Conservation (phyloP, 1,139 yeast genomes). For the Candida glucosophila region DNA sequence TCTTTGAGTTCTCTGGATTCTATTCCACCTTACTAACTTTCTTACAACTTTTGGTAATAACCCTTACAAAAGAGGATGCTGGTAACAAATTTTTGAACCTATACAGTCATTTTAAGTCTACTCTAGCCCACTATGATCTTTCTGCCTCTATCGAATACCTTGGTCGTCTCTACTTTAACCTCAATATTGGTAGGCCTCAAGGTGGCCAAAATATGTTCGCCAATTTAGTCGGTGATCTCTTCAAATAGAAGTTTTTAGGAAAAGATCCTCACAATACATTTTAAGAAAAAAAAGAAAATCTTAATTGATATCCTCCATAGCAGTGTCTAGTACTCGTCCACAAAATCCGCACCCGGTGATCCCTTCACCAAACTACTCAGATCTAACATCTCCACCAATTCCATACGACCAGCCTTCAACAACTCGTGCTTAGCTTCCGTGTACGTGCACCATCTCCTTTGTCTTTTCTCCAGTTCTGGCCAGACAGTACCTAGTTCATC, state of each 20-base stretch:
- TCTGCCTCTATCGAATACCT: constrained; percentile 40
- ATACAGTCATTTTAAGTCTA: constrained; percentile 32
- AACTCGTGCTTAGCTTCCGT: constrained; percentile 66
- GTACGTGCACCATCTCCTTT: constrained; percentile 69
- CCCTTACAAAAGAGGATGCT: constrained; percentile 51
- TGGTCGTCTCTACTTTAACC: constrained; percentile 31
- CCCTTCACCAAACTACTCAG: constrained; percentile 39
- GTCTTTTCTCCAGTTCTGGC: constrained; percentile 64
- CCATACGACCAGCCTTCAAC: constrained; percentile 52
- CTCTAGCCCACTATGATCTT: constrained; percentile 23
- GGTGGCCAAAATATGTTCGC: constrained; percentile 65
- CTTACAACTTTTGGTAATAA: constrained; percentile 56
- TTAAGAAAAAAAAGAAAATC: background rate
- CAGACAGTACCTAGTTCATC: constrained; percentile 48
- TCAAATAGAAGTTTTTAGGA: too few species aligned
- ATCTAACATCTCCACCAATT: constrained; percentile 57
- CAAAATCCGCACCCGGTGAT: constrained; percentile 5
- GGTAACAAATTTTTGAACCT: constrained; percentile 46
- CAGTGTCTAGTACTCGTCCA: constrained; percentile 4
- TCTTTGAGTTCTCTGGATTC: constrained; percentile 13
- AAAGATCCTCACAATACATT: constrained; percentile 1
- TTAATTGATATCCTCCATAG: constrained; percentile 1
- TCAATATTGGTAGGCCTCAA: constrained; percentile 43
- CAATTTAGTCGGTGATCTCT: constrained; percentile 77
- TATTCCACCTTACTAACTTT: constrained; percentile 44